These are phyloP conservation scores for Hansfordia pulvinata DNA, from an alignment of 2,329 filamentous ascomycete species.

Conservation along the genomic window DNA sequence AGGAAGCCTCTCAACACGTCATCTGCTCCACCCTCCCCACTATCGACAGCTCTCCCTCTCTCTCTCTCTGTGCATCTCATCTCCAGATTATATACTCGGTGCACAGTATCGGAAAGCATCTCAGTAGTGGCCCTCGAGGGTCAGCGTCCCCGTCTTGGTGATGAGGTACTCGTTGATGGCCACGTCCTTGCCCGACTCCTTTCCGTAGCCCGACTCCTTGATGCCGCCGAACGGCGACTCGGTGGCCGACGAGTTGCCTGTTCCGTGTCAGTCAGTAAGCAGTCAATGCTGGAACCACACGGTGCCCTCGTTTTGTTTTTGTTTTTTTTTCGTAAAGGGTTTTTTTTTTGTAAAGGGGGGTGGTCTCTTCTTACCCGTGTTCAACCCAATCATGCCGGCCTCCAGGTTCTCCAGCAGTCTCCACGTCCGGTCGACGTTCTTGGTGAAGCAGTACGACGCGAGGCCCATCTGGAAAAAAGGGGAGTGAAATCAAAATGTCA, in stretches of 20 bases:
- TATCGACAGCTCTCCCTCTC: too few relatives aligned
- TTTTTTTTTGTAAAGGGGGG: not conserved
- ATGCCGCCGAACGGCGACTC: slow-evolving; percentile 33
- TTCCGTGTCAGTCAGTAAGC: slow-evolving; percentile 2
- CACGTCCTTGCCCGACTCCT: slow-evolving; percentile 2
- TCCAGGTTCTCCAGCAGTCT: slow-evolving; percentile 44
- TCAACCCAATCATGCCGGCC: slow-evolving; percentile 32
- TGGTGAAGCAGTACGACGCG: slow-evolving; percentile 44
- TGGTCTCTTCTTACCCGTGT: slow-evolving; percentile 23
- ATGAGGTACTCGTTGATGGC: slow-evolving; percentile 3
- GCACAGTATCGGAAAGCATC: too few relatives aligned
- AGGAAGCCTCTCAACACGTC: too few relatives aligned
- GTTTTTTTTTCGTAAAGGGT: not conserved
- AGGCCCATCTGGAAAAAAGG: slow-evolving; percentile 34
- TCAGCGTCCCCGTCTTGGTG: slow-evolving; percentile 2
- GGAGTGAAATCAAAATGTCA: not conserved
- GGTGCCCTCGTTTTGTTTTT: slow-evolving; percentile 4
- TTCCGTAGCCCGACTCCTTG: slow-evolving; percentile 29
- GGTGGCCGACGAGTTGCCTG: slow-evolving; percentile 27
- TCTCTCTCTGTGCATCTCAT: too few relatives aligned
- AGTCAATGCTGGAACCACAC: too few relatives aligned
- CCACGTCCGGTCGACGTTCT: slow-evolving; percentile 43
- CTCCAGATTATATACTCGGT: too few relatives aligned
- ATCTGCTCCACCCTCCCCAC: too few relatives aligned
- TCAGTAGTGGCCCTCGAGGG: not conserved